Base-by-base conservation (phyloP, 495 filamentous ascomycete genomes). In the Geopyxis carbonaria region DNA sequence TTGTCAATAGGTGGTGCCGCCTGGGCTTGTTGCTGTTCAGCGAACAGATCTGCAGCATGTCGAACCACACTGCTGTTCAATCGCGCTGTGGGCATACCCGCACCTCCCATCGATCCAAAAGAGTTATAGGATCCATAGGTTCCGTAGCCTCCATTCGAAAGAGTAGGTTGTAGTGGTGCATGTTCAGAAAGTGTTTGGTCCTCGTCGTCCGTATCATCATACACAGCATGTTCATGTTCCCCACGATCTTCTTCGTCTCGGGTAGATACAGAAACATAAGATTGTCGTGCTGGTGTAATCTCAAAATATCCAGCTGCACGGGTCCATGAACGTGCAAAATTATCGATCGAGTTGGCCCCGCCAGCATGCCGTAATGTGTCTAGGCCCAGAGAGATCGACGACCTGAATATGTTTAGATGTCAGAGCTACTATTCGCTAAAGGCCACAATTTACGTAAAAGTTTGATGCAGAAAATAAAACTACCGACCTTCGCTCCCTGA, bases 311-410 rank as follows among this genome's bases (percentile, higher is more conserved):
- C 74, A 3, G 87, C 85, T 23, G 89, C 89, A 51, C 89, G 73
- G 53, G 83, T 82, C 84, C 87, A 95, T 47, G 81, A 91, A 31
- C 81, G 73, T 33, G 89, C 80, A 56, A 97, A 97, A 51, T 86
- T 93, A 47, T 91, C 76, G 48, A 95, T 75, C 54, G 80, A 89
- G 57, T 97, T 97, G 34, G 82, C 77, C 21, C 89, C 89, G 28
- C 89, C 89, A 9, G 76, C 80, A 37, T 91, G 75, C 44, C 78
- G 67, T 18, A 94, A 45, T 30, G 68, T 63, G 30, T 69, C 61
- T 24, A 86, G 58, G 24, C 77, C 72, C 53, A 79, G 64, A 29
- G 81, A 80, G 48, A 89, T 65, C 13, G 86, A 92, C 2, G 79
- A 79, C 51, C 72, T 73, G 45, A 23, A 40, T 45, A n/a, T n/a